A percentile compares a stretch with the other conserved stretches of the same genome.
Conservation (phyloP, 2,329 filamentous ascomycete genomes). For the Phyllosticta citrichinensis region DNA sequence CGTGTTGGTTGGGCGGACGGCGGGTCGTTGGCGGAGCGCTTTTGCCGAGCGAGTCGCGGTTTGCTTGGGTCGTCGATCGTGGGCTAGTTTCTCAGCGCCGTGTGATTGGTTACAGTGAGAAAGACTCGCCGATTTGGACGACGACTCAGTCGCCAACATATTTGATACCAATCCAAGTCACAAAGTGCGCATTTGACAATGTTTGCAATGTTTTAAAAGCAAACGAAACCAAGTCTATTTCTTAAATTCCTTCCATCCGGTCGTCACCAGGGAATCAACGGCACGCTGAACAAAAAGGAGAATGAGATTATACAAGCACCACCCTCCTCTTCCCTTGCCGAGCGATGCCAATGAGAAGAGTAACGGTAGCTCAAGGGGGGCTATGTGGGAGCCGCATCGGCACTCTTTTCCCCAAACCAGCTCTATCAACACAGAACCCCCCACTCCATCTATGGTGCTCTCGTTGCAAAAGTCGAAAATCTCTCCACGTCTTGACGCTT, state of each 20-base stretch:
- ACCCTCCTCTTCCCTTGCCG: background rate
- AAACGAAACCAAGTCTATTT: background rate
- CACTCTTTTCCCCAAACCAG: constrained; percentile 6
- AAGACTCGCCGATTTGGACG: background rate
- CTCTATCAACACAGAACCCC: constrained; percentile 7
- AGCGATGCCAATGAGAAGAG: constrained; percentile 9
- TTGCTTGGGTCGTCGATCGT: background rate
- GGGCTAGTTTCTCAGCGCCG: background rate
- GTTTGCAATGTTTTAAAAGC: background rate
- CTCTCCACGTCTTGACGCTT: background rate
- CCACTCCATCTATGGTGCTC: constrained; percentile 1
- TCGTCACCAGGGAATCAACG: background rate
- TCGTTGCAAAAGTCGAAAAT: background rate
- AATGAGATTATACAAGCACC: constrained; percentile 10
- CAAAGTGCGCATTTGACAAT: no score
- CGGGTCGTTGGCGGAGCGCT: no score
- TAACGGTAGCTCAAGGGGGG: constrained; percentile 1
- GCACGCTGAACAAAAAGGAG: constrained; percentile 9
- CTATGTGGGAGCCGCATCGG: constrained; percentile 1
- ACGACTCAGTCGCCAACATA: no score
- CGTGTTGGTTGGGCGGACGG: no score
- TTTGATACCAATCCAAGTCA: no score
- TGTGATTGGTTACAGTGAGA: background rate
- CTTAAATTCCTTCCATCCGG: background rate
- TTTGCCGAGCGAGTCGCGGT: no score